These are phyloP conservation scores for Camillea tinctor DNA, from an alignment of 2,329 filamentous ascomycete genomes.

Conservation along the genomic window DNA sequence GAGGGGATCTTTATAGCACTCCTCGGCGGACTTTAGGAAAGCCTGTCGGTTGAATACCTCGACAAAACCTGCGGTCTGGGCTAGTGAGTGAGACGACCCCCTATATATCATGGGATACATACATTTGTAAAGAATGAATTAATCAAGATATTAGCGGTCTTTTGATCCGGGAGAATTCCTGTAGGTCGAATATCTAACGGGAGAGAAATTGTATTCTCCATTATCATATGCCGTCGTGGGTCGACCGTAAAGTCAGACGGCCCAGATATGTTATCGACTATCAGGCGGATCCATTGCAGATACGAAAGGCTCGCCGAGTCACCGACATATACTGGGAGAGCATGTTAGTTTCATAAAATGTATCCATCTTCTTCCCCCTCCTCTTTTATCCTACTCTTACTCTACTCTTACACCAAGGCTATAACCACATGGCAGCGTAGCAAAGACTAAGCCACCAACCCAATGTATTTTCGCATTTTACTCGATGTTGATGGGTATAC, in stretches of 20 bases:
- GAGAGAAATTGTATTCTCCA: conserved; percentile 52
- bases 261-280: conserved; percentile 55
- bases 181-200: conserved; percentile 46
- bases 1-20: conserved; percentile 55
- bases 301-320: conserved; percentile 62
- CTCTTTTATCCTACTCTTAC: no score
- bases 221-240: conserved; percentile 54
- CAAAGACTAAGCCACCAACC: conserved; percentile 4
- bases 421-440: conserved; percentile 1
- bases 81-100: conserved; percentile 16
- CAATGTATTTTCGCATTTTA: background rate
- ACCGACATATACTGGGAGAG: conserved; percentile 55
- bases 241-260: conserved; percentile 57
- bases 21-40: conserved; percentile 50
- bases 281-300: conserved; percentile 58
- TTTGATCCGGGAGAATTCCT: conserved; percentile 54
- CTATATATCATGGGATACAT: conserved; percentile 20
- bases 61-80: conserved; percentile 58
- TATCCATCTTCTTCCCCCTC: background rate
- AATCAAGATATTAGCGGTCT: conserved; percentile 53
- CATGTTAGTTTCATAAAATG: conserved; percentile 9
- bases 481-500: conserved; percentile 25
- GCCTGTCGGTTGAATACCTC: conserved; percentile 55
- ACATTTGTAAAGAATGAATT: conserved; percentile 63
- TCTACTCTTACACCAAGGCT: background rate